Conservation (phyloP, 805 yeast genomes). For the Candida insectorum region DNA sequence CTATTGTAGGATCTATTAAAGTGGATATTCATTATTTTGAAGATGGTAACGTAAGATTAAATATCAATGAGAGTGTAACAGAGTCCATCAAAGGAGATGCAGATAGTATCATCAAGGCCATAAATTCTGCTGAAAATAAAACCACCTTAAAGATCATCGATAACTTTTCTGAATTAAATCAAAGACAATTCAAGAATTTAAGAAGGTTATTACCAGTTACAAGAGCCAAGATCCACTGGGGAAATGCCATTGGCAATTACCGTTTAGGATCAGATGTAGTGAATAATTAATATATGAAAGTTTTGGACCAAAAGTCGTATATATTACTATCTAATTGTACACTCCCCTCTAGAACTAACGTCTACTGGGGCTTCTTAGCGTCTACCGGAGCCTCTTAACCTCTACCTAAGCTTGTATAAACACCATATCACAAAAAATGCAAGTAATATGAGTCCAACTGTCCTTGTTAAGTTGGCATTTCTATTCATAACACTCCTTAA, state of each 20-base stretch:
- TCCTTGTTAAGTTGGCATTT: constrained; percentile 38
- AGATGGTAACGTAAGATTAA: constrained; percentile 90
- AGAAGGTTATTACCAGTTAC: constrained; percentile 92
- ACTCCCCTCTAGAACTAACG: too few relatives aligned
- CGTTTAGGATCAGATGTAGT: constrained; percentile 79
- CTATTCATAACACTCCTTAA: constrained; percentile 38
- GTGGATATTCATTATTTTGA: constrained; percentile 90
- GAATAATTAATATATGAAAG: constrained; percentile 25
- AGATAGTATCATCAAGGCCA: constrained; percentile 38
- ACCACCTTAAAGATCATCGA: constrained; percentile 59
- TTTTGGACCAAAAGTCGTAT: constrained; percentile 70
- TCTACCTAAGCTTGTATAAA: constrained; percentile 26
- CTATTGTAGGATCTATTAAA: constrained; percentile 50
- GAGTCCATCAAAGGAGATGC: constrained; percentile 21
- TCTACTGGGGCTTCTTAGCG: too few relatives aligned
- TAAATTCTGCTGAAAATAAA: constrained; percentile 54
- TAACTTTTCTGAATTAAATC: constrained; percentile 71
- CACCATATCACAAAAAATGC: constrained; percentile 37
- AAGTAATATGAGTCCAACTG: constrained; percentile 31
- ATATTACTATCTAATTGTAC: too few relatives aligned
- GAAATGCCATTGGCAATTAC: constrained; percentile 85
- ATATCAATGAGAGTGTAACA: constrained; percentile 33
- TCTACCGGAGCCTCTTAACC: constrained; percentile 86
- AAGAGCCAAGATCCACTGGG: constrained; percentile 92
- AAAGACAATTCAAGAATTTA: constrained; percentile 73